Percentiles rank a stretch among this genome's conserved stretches.
These are phyloP conservation scores for Salix dunnii DNA, from an alignment of 345 rosid genomes.

Conservation along the genomic window DNA sequence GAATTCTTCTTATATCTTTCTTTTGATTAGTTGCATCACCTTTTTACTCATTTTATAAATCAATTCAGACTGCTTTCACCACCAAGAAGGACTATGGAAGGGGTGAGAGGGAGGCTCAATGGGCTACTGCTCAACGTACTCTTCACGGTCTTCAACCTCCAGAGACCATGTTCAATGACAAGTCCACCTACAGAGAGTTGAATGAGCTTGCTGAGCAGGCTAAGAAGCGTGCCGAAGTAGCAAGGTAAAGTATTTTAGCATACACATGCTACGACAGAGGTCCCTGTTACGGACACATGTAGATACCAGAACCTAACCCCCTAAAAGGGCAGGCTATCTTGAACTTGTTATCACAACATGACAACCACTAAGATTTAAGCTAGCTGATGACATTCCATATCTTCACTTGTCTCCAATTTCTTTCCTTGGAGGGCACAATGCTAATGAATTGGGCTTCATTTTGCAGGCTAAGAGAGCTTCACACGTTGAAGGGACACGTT, in stretches of 20 bases:
- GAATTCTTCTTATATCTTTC: not conserved
- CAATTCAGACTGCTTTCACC: slow-evolving; percentile 60
- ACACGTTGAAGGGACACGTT: slow-evolving; percentile 69
- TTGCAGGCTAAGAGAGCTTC: slow-evolving; percentile 64
- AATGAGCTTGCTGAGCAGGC: slow-evolving; percentile 75
- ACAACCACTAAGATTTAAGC: not conserved
- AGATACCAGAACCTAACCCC: not conserved
- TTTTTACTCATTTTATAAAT: not conserved
- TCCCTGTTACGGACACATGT: not conserved
- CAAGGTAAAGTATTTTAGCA: slow-evolving; percentile 38
- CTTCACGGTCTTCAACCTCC: slow-evolving; percentile 52
- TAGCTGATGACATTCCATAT: not conserved
- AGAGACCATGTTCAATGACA: slow-evolving; percentile 33
- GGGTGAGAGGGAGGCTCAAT: slow-evolving; percentile 74
- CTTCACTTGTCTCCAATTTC: not conserved
- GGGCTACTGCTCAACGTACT: slow-evolving; percentile 69
- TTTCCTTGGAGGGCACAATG: not conserved
- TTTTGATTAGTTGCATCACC: not conserved
- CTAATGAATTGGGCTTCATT: not conserved
- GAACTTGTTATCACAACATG: not conserved
- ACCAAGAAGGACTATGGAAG: slow-evolving; percentile 72
- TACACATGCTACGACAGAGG: not conserved
- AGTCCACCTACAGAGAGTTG: slow-evolving; percentile 35
- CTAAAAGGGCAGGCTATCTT: not conserved
- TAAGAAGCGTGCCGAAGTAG: slow-evolving; percentile 69